phyloP scores from a whole-genome alignment of 2,329 filamentous ascomycete genomes.

The Tolypocladium endophyticum region DNA sequence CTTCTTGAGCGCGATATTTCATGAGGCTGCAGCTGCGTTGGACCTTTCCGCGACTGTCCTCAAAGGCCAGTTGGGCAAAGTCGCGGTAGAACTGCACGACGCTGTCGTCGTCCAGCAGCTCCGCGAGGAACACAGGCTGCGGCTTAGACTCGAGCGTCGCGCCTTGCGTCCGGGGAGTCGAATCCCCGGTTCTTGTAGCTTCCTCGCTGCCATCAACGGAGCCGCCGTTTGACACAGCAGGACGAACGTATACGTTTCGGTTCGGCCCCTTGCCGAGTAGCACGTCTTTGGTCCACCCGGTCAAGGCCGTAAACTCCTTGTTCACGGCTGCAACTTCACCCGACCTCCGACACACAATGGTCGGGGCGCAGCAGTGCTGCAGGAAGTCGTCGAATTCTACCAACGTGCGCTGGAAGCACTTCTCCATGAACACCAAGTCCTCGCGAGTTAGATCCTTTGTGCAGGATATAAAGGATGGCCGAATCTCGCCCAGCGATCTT shows the following conservation, averaged over 20 bases:
- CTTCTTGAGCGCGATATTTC: slow-evolving; percentile 74
- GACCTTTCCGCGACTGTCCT: slow-evolving; percentile 77
- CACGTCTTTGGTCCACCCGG: slow-evolving; percentile 86
- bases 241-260: slow-evolving; percentile 69
- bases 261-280: slow-evolving; percentile 82
- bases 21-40: slow-evolving; percentile 76
- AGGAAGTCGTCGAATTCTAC: slow-evolving; percentile 93
- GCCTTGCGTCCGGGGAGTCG: slow-evolving; percentile 41
- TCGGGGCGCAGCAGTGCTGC: slow-evolving; percentile 78
- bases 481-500: slow-evolving; percentile 77
- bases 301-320: slow-evolving; percentile 93
- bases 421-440: slow-evolving; percentile 95
- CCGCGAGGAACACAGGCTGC: slow-evolving; percentile 81
- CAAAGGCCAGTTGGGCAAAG: slow-evolving; percentile 85
- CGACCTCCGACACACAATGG: slow-evolving; percentile 81
- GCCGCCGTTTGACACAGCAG: slow-evolving; percentile 8
- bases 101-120: slow-evolving; percentile 86
- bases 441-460: slow-evolving; percentile 80
- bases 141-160: slow-evolving; percentile 33
- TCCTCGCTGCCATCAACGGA: slow-evolving; percentile 23
- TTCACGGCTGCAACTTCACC: slow-evolving; percentile 93
- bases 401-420: slow-evolving; percentile 85
- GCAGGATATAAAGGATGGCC: slow-evolving; percentile 86
- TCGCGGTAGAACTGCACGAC: slow-evolving; percentile 95
- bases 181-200: slow-evolving; percentile 24